Base-by-base conservation (phyloP, 805 yeast genomes). In the Candida maltosa region DNA sequence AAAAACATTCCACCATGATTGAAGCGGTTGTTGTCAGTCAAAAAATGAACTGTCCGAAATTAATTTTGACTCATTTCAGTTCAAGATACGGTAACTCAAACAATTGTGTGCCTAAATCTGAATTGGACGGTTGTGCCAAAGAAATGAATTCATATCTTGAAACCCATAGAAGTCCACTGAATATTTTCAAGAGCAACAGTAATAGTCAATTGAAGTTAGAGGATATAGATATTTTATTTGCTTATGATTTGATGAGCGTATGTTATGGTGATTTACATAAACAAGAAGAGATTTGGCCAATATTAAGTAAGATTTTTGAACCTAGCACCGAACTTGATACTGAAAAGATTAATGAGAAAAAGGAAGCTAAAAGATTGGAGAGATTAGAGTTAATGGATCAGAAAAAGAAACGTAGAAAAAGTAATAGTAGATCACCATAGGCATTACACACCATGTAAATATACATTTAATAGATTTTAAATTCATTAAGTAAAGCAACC, bases 61-160 rank as follows among this genome's bases (percentile, higher is more conserved):
- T 87, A 18, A 65, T 93, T 4, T 63, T 93, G 27, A 93, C 98
- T 0, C 99, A 93, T 62, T 89, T 93, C 62, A 84, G 95, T 39
- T 94, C 93, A 44, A 71, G 99, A 43, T 93, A 87, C 41, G 60
- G 70, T 5, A 63, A 58, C 37, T 55, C 56, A 25, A 60, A 56
- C 25, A 57, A 56, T 38, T 56, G 64, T 34, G 45, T 60, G 1
- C 42, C 48, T 5, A 48, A 48, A 30, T 41, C 45, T 14, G 49
- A 40, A 4, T 56, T 63, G 32, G 35, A 38, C 5, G 26, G 34
- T 16, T 43, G 52, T 26, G 51, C 58, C 3, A 27, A 31, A 5
- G 50, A 54, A 20, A 46, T 66, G 38, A 47, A 46, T 31, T 37
- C 45, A 10, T 67, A 68, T 45, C 49, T 68, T 29, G 46, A 42